Evolutionary conservation across 805 yeast genomes (phyloP), one percentile per base, ranked within the genome.

Genomic region (Wickerhamomyces xylosicus): DNA sequence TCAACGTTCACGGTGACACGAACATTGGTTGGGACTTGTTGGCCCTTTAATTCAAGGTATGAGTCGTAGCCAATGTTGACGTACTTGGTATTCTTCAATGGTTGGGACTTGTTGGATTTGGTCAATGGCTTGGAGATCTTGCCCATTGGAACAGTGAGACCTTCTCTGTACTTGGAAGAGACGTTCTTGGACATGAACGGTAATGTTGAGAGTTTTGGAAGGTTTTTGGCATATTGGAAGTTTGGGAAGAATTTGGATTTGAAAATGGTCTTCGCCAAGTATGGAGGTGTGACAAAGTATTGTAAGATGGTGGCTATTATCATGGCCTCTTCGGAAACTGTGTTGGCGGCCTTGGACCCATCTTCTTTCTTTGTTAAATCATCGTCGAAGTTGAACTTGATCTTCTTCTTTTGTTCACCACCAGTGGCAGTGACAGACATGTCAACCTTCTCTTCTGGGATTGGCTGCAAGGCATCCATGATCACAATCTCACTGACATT

Each of bases 261-360:
- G 62, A 86, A 85, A 4, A 80, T 67, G 2, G 78, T 59, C 43
- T 79, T 78, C 16, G 78, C 72, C 33, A 87, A 64, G 53, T 87
- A 85, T 36, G 85, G 82, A 2, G 96, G 95, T 0, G 95, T 86
- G 14, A 86, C 76, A 52, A 85, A 85, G 54, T 64, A 86, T 54
- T 85, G 95, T 41, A 87, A 61, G 31, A 87, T 63, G 1, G 79
- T 65, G 1, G 90, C 87, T 39, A 85, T 67, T 7, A 78, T 52
- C 53, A 78, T 58, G 0, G 79, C 61, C 29, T 66, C 64, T 41
- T 64, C 37, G 57, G 50, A 37, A 49, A 47, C 44, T 43, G 41
- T 46, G 3, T 48, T 28, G 13, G 17, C 13, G 31, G 40, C 22
- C 35, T 31, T 22, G 48, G 29, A 42, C 25, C 20, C 28, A 28